These are phyloP conservation scores for Lepiota brunneoincarnata DNA, from an alignment of 768 basidiomycete genomes.

Conservation along the genomic window DNA sequence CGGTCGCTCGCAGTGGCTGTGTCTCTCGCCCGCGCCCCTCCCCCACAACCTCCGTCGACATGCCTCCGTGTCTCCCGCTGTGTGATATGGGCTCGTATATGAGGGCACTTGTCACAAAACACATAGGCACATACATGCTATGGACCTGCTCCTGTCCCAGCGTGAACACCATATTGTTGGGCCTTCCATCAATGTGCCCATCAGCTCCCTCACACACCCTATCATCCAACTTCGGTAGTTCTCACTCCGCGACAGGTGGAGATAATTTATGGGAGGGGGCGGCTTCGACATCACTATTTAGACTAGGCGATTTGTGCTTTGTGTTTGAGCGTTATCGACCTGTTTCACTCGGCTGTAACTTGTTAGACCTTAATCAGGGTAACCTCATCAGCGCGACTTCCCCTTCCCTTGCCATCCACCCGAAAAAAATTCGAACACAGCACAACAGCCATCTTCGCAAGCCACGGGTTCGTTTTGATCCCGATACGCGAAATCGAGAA, in stretches of 20 bases:
- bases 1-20: slow-evolving; percentile 10
- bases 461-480: background rate
- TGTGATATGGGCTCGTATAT: no score
- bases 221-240: slow-evolving; percentile 9
- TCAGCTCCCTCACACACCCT: background rate
- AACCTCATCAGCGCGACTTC: background rate
- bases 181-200: background rate
- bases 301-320: background rate
- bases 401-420: background rate
- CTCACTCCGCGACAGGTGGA: slow-evolving; percentile 12
- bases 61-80: no score
- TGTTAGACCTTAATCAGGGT: background rate
- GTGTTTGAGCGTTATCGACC: background rate
- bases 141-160: background rate
- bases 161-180: background rate
- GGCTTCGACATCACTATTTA: slow-evolving; percentile 2
- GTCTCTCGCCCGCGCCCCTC: background rate
- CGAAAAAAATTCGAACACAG: slow-evolving; percentile 4
- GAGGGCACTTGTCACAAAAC: no score
- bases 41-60: no score
- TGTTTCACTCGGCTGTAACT: slow-evolving; percentile 5
- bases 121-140: no score
- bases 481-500: background rate
- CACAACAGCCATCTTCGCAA: background rate
- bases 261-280: background rate